Conservation (phyloP, 495 filamentous ascomycete genomes). For the Beverwykella pulmonaria region DNA sequence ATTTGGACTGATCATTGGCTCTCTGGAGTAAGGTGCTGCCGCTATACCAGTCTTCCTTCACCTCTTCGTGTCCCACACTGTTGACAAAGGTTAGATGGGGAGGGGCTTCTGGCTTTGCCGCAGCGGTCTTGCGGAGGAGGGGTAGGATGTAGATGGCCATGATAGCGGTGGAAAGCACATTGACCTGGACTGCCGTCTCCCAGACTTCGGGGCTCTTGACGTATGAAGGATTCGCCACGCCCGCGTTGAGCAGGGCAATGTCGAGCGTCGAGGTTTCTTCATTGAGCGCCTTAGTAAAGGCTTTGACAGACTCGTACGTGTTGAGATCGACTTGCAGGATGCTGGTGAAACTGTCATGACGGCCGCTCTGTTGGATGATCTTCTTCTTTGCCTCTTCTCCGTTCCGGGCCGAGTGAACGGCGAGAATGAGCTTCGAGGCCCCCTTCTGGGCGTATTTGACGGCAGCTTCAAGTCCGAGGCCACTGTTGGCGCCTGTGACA, state of each 20-base stretch:
- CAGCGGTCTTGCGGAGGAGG: constrained; percentile 9
- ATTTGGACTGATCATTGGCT: background rate
- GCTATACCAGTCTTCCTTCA: background rate
- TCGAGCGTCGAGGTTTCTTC: constrained; percentile 46
- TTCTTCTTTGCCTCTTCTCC: constrained; percentile 13
- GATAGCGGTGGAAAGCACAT: constrained; percentile 9
- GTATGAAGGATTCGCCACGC: constrained; percentile 21
- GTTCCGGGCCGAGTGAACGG: constrained; percentile 3
- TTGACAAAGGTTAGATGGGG: constrained; percentile 5
- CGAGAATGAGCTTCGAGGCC: constrained; percentile 24
- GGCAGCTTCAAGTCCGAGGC: constrained; percentile 18
- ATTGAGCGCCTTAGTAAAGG: constrained; percentile 46
- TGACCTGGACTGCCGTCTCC: constrained; percentile 19
- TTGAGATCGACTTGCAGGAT: constrained; percentile 1
- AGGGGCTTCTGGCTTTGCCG: background rate
- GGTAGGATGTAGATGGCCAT: constrained; percentile 13
- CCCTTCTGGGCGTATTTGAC: constrained; percentile 7
- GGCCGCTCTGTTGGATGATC: constrained; percentile 37
- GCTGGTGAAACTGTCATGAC: constrained; percentile 46
- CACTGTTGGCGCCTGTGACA: constrained; percentile 17
- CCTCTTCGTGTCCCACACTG: background rate
- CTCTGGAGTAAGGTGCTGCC: background rate
- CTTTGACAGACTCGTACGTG: constrained; percentile 27
- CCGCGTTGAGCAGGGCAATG: constrained; percentile 48
- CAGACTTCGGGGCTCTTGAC: background rate